phyloP scores from a whole-genome alignment of 805 yeast species.

The Yarrowia sp. region DNA sequence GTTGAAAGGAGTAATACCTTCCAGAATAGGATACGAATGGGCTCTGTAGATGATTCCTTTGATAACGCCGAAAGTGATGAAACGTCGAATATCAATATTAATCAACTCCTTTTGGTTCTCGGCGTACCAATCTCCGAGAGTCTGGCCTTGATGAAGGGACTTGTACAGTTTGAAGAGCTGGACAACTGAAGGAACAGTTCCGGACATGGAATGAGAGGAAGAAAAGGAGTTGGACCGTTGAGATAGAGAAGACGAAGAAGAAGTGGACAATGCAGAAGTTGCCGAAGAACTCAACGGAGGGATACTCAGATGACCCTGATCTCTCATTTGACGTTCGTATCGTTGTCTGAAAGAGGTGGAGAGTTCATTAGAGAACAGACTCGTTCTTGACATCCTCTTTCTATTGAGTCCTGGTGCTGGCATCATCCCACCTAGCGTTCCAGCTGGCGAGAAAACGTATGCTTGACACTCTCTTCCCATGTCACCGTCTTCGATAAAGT shows the following conservation, averaged over 20 bases:
- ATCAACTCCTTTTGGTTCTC: conserved; percentile 64
- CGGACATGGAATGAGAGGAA: conserved; percentile 37
- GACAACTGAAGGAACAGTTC: conserved; percentile 59
- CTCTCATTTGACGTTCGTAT: conserved; percentile 28
- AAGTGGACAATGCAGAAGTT: conserved; percentile 41
- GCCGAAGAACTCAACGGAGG: conserved; percentile 17
- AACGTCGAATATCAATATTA: conserved; percentile 81
- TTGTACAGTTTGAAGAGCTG: conserved; percentile 75
- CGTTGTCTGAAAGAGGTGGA: conserved; percentile 33
- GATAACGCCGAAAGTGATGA: conserved; percentile 84
- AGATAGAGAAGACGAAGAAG: conserved; percentile 45
- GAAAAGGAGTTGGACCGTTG: conserved; percentile 23
- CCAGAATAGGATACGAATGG: conserved; percentile 72
- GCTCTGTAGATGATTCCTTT: conserved; percentile 84
- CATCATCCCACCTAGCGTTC: conserved; percentile 7
- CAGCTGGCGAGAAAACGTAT: conserved; percentile 63
- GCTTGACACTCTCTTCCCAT: conserved; percentile 86
- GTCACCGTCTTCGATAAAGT: conserved; percentile 66
- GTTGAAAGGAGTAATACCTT: conserved; percentile 38
- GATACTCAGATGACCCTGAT: conserved; percentile 8
- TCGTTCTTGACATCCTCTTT: conserved; percentile 17
- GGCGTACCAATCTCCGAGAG: conserved; percentile 81
- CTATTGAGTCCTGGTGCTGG: conserved; percentile 36
- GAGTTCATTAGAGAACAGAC: conserved; percentile 7
- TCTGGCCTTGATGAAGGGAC: conserved; percentile 77